Evolutionary conservation across 1,139 yeast genomes (phyloP).

Genomic region (Debaryomyces coudertii): DNA sequence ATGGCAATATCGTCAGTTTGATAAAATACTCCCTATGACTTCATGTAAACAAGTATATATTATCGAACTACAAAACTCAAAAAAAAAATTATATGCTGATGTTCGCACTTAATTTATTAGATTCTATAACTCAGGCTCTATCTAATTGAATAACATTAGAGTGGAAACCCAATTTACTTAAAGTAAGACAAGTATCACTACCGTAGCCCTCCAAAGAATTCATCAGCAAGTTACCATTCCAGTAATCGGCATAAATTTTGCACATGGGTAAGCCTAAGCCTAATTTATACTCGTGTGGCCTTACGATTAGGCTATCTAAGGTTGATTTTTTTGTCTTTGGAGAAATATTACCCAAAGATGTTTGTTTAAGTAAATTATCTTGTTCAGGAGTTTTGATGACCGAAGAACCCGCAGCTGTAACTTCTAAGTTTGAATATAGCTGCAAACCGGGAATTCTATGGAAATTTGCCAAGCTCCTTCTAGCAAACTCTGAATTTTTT

Average conservation of each 20-base stretch:
- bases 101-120: constrained; percentile 9
- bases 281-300: constrained; percentile 73
- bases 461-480: constrained; percentile 60
- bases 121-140: constrained; percentile 50
- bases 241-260: constrained; percentile 88
- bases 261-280: constrained; percentile 94
- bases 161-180: constrained; percentile 76
- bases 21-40: background rate
- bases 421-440: constrained; percentile 43
- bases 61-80: background rate
- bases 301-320: constrained; percentile 53
- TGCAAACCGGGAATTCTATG: constrained; percentile 67
- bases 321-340: constrained; percentile 40
- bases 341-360: constrained; percentile 42
- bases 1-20: background rate
- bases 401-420: constrained; percentile 45
- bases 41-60: background rate
- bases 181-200: constrained; percentile 78
- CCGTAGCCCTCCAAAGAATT: constrained; percentile 90
- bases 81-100: background rate
- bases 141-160: constrained; percentile 70
- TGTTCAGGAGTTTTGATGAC: constrained; percentile 27
- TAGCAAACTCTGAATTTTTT: constrained; percentile 61
- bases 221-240: constrained; percentile 89
- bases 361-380: constrained; percentile 27